Conservation (phyloP, 352 stramenopile genomes). For the Globisporangium recalcitrans region DNA sequence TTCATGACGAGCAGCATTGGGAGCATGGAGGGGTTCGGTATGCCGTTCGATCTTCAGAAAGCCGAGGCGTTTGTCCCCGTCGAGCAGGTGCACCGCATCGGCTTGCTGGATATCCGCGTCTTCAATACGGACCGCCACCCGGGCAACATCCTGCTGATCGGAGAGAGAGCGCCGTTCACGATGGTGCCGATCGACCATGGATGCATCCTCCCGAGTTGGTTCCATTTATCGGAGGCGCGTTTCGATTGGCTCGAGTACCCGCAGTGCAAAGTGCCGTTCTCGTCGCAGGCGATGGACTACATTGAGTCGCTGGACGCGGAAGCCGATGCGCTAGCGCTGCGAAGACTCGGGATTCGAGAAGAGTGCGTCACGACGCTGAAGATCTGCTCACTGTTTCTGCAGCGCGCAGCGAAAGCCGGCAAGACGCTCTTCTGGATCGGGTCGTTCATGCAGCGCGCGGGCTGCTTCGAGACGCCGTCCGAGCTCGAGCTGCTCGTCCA, state of each 20-base stretch:
- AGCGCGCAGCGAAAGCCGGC: slow-evolving; percentile 40
- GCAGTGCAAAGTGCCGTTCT: slow-evolving; percentile 59
- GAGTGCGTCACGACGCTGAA: slow-evolving; percentile 69
- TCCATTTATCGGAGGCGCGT: slow-evolving; percentile 66
- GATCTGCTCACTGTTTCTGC: slow-evolving; percentile 71
- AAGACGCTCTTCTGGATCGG: slow-evolving; percentile 66
- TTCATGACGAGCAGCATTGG: slow-evolving; percentile 77
- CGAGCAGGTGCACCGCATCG: slow-evolving; percentile 82
- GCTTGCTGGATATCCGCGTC: slow-evolving; percentile 70
- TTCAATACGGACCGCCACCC: slow-evolving; percentile 87
- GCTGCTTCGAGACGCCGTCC: slow-evolving; percentile 66
- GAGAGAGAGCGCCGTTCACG: slow-evolving; percentile 68
- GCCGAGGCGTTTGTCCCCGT: slow-evolving; percentile 58
- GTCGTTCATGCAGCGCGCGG: slow-evolving; percentile 57
- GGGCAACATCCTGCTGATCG: slow-evolving; percentile 76
- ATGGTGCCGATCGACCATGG: slow-evolving; percentile 79
- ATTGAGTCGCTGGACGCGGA: slow-evolving; percentile 49
- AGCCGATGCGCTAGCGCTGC: slow-evolving; percentile 43
- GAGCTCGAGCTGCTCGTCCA: slow-evolving; percentile 44
- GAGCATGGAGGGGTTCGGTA: slow-evolving; percentile 80
- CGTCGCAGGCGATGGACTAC: slow-evolving; percentile 35
- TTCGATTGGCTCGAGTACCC: slow-evolving; percentile 84
- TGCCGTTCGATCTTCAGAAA: slow-evolving; percentile 59
- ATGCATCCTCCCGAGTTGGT: slow-evolving; percentile 77
- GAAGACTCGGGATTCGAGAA: slow-evolving; percentile 55